A percentile compares a stretch with the other conserved stretches of the same genome.
Conservation (phyloP, 805 yeast species). For the Tetrapisispora nanseiensis region DNA sequence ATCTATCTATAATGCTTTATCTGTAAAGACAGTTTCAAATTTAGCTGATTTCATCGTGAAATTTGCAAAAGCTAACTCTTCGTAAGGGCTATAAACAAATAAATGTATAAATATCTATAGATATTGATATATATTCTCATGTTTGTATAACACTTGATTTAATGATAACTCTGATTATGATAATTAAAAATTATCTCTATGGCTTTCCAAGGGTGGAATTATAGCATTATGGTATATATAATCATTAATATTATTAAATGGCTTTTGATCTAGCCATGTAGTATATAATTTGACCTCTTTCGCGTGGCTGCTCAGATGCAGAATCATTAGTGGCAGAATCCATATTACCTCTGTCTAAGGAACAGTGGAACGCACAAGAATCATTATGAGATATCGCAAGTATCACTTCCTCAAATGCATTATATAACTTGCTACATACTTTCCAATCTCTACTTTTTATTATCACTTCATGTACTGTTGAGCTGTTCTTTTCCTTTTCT, state of each 20-base stretch:
- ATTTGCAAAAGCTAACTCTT: constrained; percentile 42
- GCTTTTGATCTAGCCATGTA: constrained; percentile 36
- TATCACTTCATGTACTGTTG: constrained; percentile 32
- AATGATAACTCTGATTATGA: not conserved
- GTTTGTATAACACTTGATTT: not conserved
- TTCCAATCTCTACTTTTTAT: constrained; percentile 60
- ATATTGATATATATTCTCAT: no score
- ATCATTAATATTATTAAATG: no score
- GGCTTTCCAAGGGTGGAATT: no score
- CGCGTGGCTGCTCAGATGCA: constrained; percentile 27
- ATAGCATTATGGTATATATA: no score
- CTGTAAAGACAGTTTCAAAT: constrained; percentile 46
- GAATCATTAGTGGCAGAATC: constrained; percentile 9
- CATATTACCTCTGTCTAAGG: constrained; percentile 40
- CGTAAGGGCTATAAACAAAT: not conserved
- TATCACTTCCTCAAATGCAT: constrained; percentile 50
- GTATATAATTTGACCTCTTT: constrained; percentile 55
- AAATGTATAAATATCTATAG: no score
- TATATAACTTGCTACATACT: constrained; percentile 50
- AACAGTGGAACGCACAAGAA: constrained; percentile 57
- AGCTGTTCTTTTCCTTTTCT: constrained; percentile 14
- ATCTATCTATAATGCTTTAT: constrained; percentile 82
- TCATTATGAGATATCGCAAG: constrained; percentile 48
- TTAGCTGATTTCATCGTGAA: constrained; percentile 48
- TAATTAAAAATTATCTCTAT: no score